Conservation (phyloP, 1,284 basidiomycete species). For the Peniophora sp. region DNA sequence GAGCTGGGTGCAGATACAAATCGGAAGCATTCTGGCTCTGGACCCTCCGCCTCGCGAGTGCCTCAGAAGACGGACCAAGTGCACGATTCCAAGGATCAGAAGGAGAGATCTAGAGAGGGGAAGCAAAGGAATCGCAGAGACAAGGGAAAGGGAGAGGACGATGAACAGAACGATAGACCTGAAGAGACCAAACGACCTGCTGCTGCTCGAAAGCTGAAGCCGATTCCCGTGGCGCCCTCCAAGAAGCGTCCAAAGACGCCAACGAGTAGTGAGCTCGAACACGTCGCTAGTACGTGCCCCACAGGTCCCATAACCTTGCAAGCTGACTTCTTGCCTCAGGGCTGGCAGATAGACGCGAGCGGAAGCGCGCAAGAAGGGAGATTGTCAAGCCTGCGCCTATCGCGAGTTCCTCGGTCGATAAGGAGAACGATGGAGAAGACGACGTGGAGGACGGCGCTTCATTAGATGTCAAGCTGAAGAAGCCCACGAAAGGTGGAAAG, state of each 20-base stretch:
- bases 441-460: constrained; percentile 1
- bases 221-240: not conserved
- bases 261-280: not conserved
- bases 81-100: too few species aligned
- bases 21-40: constrained; percentile 1
- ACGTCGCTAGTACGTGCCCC: not conserved
- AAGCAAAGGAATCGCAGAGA: too few species aligned
- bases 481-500: constrained; percentile 10
- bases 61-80: not conserved
- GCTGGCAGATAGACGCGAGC: constrained; percentile 19
- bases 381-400: constrained; percentile 33
- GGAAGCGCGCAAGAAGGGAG: constrained; percentile 42
- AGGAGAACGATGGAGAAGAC: constrained; percentile 7
- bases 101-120: too few species aligned
- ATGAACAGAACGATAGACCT: not conserved
- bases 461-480: not conserved
- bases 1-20: not conserved
- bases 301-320: not conserved
- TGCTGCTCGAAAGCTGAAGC: not conserved
- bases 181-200: constrained; percentile 1
- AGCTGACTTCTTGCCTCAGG: not conserved
- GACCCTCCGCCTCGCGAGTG: constrained; percentile 1
- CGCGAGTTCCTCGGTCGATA: constrained; percentile 3
- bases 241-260: constrained; percentile 11
- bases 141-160: too few species aligned